A percentile compares a stretch with the other conserved stretches of the same genome.
Evolutionary conservation across 352 stramenopile species (phyloP).

Genomic region (Pythium guiyangense): DNA sequence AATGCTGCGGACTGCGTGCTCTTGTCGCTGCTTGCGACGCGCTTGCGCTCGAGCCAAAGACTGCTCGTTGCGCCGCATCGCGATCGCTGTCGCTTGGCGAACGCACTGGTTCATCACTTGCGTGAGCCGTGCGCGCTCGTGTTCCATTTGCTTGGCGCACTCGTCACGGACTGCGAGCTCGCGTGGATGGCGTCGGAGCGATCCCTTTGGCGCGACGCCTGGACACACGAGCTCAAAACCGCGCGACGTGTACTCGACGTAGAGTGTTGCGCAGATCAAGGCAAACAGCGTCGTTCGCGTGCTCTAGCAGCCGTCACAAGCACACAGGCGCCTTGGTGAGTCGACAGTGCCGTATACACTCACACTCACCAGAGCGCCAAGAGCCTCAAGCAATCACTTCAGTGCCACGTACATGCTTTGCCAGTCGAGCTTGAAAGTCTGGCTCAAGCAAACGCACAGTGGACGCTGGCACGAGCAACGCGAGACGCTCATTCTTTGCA

Average conservation of each 20-base stretch:
- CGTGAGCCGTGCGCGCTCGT: constrained; percentile 9
- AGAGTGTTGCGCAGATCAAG: constrained; percentile 31
- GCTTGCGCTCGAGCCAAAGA: constrained; percentile 7
- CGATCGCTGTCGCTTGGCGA: constrained; percentile 13
- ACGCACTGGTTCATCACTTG: constrained; percentile 13
- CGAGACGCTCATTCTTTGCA: constrained; percentile 2
- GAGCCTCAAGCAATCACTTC: too few species aligned
- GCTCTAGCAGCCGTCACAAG: not conserved
- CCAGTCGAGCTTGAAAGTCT: constrained; percentile 15
- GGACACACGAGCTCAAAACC: constrained; percentile 42
- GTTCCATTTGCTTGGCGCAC: constrained; percentile 4
- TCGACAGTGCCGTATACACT: too few species aligned
- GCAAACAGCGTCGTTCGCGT: constrained; percentile 10
- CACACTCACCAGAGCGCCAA: too few species aligned
- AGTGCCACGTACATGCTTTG: constrained; percentile 4
- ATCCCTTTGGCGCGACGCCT: constrained; percentile 23
- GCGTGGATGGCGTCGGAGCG: constrained; percentile 20
- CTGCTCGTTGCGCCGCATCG: constrained; percentile 19
- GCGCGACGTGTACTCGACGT: constrained; percentile 35
- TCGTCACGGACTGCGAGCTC: constrained; percentile 16
- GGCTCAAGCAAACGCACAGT: constrained; percentile 12
- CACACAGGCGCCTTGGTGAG: not conserved
- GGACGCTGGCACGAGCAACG: constrained; percentile 10
- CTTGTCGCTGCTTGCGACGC: constrained; percentile 13
- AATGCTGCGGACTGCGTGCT: constrained; percentile 20